A percentile compares a stretch with the other conserved stretches of the same genome.
Conservation (phyloP, 2,329 filamentous ascomycete species). For the Talaromyces sp. region DNA sequence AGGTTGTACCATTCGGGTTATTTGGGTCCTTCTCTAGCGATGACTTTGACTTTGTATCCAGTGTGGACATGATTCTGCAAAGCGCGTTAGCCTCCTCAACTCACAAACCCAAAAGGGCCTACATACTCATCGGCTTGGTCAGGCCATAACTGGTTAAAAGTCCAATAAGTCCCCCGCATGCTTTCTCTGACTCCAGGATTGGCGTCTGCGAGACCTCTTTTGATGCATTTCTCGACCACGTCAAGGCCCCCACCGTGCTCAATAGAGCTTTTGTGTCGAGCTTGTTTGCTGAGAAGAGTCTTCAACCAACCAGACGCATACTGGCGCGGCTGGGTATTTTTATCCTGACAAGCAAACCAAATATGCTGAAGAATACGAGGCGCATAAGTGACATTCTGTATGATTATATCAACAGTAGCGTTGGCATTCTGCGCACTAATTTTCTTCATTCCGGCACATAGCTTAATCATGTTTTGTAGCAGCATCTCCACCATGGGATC, state of each 20-base stretch:
- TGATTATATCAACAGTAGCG: constrained; percentile 71
- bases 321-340: constrained; percentile 81
- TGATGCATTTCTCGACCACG: constrained; percentile 79
- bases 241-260: constrained; percentile 83
- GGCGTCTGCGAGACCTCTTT: constrained; percentile 80
- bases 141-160: constrained; percentile 72
- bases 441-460: constrained; percentile 86
- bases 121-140: constrained; percentile 68
- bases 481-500: constrained; percentile 88
- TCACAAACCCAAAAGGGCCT: not conserved
- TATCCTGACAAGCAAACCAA: constrained; percentile 78
- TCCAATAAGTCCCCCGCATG: constrained; percentile 83
- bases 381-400: constrained; percentile 75
- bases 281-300: constrained; percentile 73
- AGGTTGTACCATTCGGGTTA: constrained; percentile 49
- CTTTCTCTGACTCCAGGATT: constrained; percentile 87
- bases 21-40: constrained; percentile 76
- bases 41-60: constrained; percentile 74
- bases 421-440: constrained; percentile 84
- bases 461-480: constrained; percentile 83
- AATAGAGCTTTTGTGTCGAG: constrained; percentile 70
- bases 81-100: constrained; percentile 16
- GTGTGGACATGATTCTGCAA: constrained; percentile 66
- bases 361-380: constrained; percentile 80
- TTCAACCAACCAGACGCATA: constrained; percentile 80